Base-by-base conservation (phyloP, 352 stramenopile genomes). In the Globisporangium spiculum region DNA sequence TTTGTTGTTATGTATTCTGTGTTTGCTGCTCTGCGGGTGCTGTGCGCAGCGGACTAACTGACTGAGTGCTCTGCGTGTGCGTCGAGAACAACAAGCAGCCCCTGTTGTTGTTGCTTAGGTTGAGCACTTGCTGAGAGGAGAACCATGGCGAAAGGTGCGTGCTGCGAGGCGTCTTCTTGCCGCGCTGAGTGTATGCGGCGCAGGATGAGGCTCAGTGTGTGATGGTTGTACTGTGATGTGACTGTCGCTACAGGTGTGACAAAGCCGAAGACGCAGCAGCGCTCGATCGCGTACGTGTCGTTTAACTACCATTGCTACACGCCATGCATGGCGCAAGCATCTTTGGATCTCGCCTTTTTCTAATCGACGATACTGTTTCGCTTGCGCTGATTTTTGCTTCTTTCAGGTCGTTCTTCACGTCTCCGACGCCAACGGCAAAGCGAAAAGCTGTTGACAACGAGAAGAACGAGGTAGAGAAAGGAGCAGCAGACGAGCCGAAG, bases 231-330 rank as follows among this genome's bases (percentile, higher is more conserved):
- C 22, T 52, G 44, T 24, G 18, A 2, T 22, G 36, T 36, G 36
- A 14, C 7, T 4, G 44, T 1, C n/a, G 4, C 48, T 20, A 20
- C 54, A 73, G 65, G 38, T 30, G 62, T 70, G 26, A 50, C 46
- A 9, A 87, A 80, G 69, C 58, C 66, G 38, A 80, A 78, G 65
- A 68, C 73, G 64, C 78, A 86, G 71, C 85, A 93, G 75, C 71
- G 78, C 60, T 89, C 83, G 32, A 91, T 93, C 77, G 84, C 61
- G 81, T 91, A 78, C 56, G 80, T 76, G 12, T 41, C 24, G 27
- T 18, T 18, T 12, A 30, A n/a, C 18, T 50, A 18, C 6, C 27
- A 16, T 58, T n/a, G 8, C 30, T 46, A 12, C 7, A 7, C 8
- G 24, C 6, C 14, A 41, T 34, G 16, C 38, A 46, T 41, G 38